Evolutionary conservation across 2,329 filamentous ascomycete genomes (phyloP).

Genomic region (Kalaharituber pfeilii): DNA sequence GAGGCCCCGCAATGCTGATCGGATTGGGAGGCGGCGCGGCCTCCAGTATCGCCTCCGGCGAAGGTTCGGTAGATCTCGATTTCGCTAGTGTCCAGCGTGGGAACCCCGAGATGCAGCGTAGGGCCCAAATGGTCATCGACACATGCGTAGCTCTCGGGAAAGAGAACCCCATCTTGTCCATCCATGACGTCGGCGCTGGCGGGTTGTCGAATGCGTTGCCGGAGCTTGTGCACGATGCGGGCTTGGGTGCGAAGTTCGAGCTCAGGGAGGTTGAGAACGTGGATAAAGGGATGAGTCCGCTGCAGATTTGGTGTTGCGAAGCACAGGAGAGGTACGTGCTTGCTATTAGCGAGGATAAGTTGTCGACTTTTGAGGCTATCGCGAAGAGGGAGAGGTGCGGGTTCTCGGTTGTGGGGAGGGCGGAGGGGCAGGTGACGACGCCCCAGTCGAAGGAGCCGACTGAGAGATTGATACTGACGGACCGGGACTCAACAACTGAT

Average conservation of each 20-base stretch:
- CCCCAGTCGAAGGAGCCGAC: constrained; percentile 43
- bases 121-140: constrained; percentile 97
- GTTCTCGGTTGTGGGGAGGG: constrained; percentile 77
- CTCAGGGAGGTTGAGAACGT: constrained; percentile 84
- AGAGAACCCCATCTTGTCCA: constrained; percentile 83
- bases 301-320: constrained; percentile 97
- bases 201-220: constrained; percentile 72
- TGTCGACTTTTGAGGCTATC: constrained; percentile 56
- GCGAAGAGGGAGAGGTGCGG: constrained; percentile 70
- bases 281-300: constrained; percentile 78
- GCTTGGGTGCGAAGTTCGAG: constrained; percentile 79
- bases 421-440: constrained; percentile 33
- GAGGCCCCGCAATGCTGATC: constrained; percentile 93
- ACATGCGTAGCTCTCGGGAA: constrained; percentile 70
- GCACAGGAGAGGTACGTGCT: constrained; percentile 93
- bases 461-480: constrained; percentile 60
- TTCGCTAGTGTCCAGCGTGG: constrained; percentile 95
- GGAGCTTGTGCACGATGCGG: constrained; percentile 80
- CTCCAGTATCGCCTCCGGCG: constrained; percentile 73
- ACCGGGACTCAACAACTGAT: constrained; percentile 57
- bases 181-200: constrained; percentile 92
- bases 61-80: constrained; percentile 79
- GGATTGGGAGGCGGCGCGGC: constrained; percentile 89
- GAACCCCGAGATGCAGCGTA: constrained; percentile 87
- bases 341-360: constrained; percentile 60